A percentile compares a stretch with the other conserved stretches of the same genome.
These are phyloP conservation scores for Typha latifolia DNA, from an alignment of 176 grass and related monocot species.

Conservation along the genomic window DNA sequence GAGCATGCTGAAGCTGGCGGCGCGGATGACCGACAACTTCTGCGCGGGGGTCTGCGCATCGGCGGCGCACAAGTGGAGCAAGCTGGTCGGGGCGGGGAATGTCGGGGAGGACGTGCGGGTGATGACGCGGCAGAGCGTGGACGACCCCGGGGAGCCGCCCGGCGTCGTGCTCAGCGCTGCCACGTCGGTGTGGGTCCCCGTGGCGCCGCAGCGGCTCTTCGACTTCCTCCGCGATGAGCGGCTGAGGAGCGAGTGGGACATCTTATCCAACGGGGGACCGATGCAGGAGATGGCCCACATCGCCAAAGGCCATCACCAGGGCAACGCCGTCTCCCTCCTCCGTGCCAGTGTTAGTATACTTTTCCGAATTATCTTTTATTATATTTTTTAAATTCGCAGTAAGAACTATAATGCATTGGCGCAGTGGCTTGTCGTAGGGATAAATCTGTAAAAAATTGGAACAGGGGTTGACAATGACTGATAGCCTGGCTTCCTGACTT, in stretches of 20 bases:
- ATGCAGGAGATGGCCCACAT: conserved; percentile 30
- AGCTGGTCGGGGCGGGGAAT: conserved; percentile 37
- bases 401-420: background rate
- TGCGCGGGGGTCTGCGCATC: conserved; percentile 62
- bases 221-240: conserved; percentile 64
- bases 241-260: conserved; percentile 33
- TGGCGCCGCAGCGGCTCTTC: conserved; percentile 50
- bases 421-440: background rate
- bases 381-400: background rate
- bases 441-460: background rate
- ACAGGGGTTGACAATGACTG: too few relatives aligned
- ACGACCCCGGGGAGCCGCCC: conserved; percentile 67
- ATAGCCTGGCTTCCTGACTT: too few relatives aligned
- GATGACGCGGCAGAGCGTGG: conserved; percentile 56
- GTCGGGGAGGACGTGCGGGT: conserved; percentile 61
- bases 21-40: conserved; percentile 74
- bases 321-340: conserved; percentile 43
- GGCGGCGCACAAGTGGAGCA: conserved; percentile 64
- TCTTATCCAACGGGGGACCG: conserved; percentile 16
- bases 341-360: conserved; percentile 31
- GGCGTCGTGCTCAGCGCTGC: conserved; percentile 76
- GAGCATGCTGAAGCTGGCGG: conserved; percentile 90
- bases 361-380: background rate
- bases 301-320: conserved; percentile 17
- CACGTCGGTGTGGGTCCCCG: conserved; percentile 74